Percentiles rank a stretch among this genome's conserved stretches.
These are phyloP conservation scores for Breynia disticha DNA, from an alignment of 441 rosid genomes.

Conservation along the genomic window DNA sequence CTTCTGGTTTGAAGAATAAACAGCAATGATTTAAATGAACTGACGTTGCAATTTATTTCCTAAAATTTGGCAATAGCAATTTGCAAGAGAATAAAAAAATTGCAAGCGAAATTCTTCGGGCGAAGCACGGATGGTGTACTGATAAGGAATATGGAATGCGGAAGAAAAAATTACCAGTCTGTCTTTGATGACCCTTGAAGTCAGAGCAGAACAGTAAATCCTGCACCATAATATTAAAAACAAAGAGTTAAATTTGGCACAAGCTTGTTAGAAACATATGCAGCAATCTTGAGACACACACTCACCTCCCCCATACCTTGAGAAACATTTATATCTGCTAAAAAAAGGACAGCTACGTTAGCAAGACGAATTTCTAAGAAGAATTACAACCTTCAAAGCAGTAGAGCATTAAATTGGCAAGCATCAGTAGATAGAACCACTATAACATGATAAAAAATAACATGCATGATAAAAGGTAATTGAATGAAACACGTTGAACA, in stretches of 20 bases:
- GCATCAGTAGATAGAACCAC: not conserved
- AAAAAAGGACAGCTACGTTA: constrained; percentile 7
- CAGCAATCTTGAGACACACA: constrained; percentile 10
- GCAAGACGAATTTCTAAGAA: not conserved
- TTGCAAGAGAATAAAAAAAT: no score
- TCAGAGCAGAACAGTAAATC: constrained; percentile 60
- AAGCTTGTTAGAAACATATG: not conserved
- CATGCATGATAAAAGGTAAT: no score
- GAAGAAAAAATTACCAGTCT: constrained; percentile 45
- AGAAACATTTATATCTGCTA: constrained; percentile 58
- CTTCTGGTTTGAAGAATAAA: no score
- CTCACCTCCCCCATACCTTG: constrained; percentile 59
- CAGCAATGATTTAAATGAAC: no score
- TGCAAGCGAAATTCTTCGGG: no score
- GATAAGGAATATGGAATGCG: not conserved
- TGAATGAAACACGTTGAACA: no score
- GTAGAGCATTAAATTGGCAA: not conserved
- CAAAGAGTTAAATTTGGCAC: not conserved
- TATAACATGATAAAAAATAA: not conserved
- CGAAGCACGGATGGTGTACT: no score
- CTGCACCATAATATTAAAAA: constrained; percentile 29
- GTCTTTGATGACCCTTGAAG: constrained; percentile 42
- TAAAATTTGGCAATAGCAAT: no score
- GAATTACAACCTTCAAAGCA: not conserved
- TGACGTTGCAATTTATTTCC: no score